phyloP scores from a whole-genome alignment of 2,329 filamentous ascomycete species.

The Trichoderma sp. region DNA sequence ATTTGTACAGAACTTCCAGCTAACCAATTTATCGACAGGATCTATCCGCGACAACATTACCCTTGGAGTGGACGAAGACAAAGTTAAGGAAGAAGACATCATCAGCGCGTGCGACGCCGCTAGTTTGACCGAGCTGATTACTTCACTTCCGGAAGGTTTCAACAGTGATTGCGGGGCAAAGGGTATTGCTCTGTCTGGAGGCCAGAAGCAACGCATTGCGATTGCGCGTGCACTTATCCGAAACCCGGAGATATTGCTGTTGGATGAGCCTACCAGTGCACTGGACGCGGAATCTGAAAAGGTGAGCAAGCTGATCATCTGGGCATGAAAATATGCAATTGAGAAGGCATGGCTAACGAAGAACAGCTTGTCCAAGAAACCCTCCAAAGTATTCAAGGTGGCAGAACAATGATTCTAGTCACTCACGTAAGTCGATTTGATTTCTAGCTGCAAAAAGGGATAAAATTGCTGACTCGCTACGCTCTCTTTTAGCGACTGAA shows the following conservation, averaged over 20 bases:
- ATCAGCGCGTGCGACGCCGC: not conserved
- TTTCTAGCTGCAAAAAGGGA: not conserved
- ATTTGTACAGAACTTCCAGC: not conserved
- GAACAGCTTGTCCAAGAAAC: conserved; percentile 11
- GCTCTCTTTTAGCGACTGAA: not conserved
- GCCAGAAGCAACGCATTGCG: conserved; percentile 61
- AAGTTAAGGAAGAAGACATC: not conserved
- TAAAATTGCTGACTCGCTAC: not conserved
- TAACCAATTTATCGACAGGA: not conserved
- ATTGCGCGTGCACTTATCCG: conserved; percentile 55
- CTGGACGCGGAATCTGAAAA: conserved; percentile 57
- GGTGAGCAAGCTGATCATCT: not conserved
- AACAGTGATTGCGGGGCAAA: not conserved
- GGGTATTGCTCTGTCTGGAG: not conserved
- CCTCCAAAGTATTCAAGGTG: not conserved
- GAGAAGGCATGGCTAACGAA: not conserved
- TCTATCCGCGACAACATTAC: not conserved
- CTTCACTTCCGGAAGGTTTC: not conserved
- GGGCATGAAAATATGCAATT: not conserved
- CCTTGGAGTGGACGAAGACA: not conserved
- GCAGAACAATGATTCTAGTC: conserved; percentile 8
- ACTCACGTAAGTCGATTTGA: conserved; percentile 1
- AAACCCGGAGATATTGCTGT: conserved; percentile 38
- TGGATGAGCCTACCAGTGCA: conserved; percentile 59
- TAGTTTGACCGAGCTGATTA: not conserved